Conservation (phyloP, 768 basidiomycete genomes). For the Collybia sordida region DNA sequence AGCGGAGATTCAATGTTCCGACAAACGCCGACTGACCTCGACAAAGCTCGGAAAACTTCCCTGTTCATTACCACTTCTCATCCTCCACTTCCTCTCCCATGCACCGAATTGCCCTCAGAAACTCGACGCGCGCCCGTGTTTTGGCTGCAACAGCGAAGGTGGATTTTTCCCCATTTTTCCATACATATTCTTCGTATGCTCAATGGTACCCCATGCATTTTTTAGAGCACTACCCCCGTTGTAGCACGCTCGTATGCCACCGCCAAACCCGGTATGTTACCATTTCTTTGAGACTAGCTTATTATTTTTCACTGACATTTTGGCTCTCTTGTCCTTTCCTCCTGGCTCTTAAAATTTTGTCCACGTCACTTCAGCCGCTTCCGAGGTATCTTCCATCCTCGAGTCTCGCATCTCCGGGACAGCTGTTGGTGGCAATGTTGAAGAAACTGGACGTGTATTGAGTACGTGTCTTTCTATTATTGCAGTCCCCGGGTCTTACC, state of each 20-base stretch:
- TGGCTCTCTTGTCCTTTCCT: conserved; percentile 14
- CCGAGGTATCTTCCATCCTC: conserved; percentile 98
- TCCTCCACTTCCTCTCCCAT: conserved; percentile 54
- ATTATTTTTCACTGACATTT: conserved; percentile 6
- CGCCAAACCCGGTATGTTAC: conserved; percentile 87
- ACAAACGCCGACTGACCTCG: conserved; percentile 40
- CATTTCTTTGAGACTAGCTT: not conserved
- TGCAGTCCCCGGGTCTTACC: conserved; percentile 16
- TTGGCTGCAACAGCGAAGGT: conserved; percentile 72
- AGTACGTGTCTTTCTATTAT: conserved; percentile 54
- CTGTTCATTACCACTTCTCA: conserved; percentile 39
- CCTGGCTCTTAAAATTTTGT: conserved; percentile 17
- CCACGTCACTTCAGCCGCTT: conserved; percentile 74
- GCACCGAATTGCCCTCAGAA: conserved; percentile 86
- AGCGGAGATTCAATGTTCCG: conserved; percentile 47
- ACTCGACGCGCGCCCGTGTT: conserved; percentile 76
- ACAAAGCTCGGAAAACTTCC: conserved; percentile 44
- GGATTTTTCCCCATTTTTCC: conserved; percentile 22
- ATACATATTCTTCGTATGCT: conserved; percentile 13
- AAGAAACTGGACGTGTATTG: conserved; percentile 98
- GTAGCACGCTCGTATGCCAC: conserved; percentile 90
- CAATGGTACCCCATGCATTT: conserved; percentile 20
- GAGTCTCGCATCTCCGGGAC: conserved; percentile 97
- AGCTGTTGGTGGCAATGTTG: conserved; percentile 88
- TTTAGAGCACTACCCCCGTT: conserved; percentile 47